Evolutionary conservation across 2,329 filamentous ascomycete species (phyloP).

Genomic region (Diaporthe ilicicola): DNA sequence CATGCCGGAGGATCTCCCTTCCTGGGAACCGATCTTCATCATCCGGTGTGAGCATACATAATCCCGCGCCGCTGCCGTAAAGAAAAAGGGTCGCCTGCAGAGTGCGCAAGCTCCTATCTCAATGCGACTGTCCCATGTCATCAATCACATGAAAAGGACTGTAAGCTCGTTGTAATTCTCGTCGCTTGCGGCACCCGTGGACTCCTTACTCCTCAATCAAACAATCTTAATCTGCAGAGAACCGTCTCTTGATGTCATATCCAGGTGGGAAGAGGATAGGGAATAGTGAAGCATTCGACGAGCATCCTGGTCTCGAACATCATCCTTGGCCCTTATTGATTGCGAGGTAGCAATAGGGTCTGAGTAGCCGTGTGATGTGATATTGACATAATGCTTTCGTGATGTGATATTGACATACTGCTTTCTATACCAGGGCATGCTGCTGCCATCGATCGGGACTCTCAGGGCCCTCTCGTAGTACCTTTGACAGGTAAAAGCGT

Average conservation of each 20-base stretch:
- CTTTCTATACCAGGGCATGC: background rate
- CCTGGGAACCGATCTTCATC: slow-evolving; percentile 9
- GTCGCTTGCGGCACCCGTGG: background rate
- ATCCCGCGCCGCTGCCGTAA: slow-evolving; percentile 23
- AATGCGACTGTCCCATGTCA: slow-evolving; percentile 11
- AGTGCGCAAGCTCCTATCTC: background rate
- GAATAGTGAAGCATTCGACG: background rate
- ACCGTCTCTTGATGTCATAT: background rate
- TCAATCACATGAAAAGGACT: slow-evolving; percentile 7
- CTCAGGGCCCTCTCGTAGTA: background rate
- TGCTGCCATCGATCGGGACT: background rate
- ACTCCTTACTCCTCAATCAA: background rate
- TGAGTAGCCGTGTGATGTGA: background rate
- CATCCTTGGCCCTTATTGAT: background rate
- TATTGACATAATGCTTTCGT: background rate
- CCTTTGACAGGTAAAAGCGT: background rate
- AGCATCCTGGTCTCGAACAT: background rate
- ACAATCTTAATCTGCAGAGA: background rate
- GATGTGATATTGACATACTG: background rate
- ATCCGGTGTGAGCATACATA: slow-evolving; percentile 7
- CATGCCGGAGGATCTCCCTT: background rate
- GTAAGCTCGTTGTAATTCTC: background rate
- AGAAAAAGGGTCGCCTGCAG: slow-evolving; percentile 5
- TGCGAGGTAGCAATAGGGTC: background rate
- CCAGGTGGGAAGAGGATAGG: background rate